These are phyloP conservation scores for Avena atlantica DNA, from an alignment of 176 grass and related monocot genomes.

Conservation along the genomic window DNA sequence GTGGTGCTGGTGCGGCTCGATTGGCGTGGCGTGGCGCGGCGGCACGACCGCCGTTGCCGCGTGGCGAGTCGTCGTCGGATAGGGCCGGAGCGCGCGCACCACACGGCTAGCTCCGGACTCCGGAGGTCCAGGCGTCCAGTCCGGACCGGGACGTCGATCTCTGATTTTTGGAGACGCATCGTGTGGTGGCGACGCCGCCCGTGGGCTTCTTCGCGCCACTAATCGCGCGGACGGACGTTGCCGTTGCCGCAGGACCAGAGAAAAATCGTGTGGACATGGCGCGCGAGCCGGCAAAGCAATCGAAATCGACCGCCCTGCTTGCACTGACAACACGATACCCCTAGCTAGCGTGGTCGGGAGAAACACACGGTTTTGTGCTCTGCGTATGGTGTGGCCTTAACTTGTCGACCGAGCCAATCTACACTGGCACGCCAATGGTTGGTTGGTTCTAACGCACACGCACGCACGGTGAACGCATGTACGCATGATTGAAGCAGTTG, in stretches of 20 bases:
- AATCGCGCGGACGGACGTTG: neutral
- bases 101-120: neutral
- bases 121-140: neutral
- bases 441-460: neutral
- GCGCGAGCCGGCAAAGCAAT: neutral
- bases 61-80: neutral
- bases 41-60: neutral
- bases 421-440: too few species aligned
- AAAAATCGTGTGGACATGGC: conserved; percentile 5
- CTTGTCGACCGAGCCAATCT: neutral
- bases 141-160: neutral
- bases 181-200: conserved; percentile 37
- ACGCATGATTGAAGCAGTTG: neutral
- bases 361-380: neutral
- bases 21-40: too few species aligned
- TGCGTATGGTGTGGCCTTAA: neutral
- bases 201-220: neutral
- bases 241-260: neutral
- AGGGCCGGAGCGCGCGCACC: neutral
- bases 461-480: neutral
- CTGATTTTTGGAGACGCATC: neutral
- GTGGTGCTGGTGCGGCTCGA: too few species aligned
- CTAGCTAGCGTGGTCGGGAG: neutral
- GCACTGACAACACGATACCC: neutral
- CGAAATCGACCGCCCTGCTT: neutral